phyloP scores from a whole-genome alignment of 75 land plant species.

The Adiantum capillusveneris region DNA sequence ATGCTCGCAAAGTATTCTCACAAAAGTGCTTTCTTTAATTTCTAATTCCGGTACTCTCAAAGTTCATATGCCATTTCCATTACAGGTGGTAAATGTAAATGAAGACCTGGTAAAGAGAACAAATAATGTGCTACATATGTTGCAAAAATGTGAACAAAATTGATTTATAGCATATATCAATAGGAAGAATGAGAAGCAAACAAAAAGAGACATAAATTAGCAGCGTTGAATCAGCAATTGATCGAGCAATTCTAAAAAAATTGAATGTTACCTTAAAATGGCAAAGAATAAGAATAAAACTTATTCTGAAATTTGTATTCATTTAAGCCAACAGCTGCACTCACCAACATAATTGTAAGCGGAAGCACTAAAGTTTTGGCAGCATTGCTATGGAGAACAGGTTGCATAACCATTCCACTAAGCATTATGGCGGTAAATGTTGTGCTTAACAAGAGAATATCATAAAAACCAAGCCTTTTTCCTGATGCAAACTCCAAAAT shows the following conservation, averaged over 20 bases:
- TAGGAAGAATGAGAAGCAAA: conserved; percentile 11
- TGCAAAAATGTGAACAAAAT: conserved; percentile 10
- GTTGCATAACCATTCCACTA: conserved; percentile 26
- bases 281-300: not conserved
- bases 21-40: too few relatives aligned
- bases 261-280: too few relatives aligned
- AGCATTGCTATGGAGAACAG: conserved; percentile 8
- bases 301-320: not conserved
- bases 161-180: conserved; percentile 21
- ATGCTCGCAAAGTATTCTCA: too few relatives aligned
- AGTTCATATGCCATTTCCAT: too few relatives aligned
- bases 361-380: conserved; percentile 5
- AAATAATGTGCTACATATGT: conserved; percentile 13
- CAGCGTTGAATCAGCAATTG: not conserved
- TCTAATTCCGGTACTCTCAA: too few relatives aligned
- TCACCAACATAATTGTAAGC: conserved; percentile 22
- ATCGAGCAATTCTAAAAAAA: too few relatives aligned
- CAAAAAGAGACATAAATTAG: conserved; percentile 5
- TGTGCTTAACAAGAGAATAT: conserved; percentile 29
- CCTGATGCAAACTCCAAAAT: conserved; percentile 37
- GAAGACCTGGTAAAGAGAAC: conserved; percentile 24
- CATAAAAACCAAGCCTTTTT: conserved; percentile 20
- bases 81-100: too few relatives aligned
- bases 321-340: not conserved
- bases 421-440: conserved; percentile 24